Evolutionary conservation across 83 land plant species (phyloP).

Genomic region (Diphasiastrum complanatum): DNA sequence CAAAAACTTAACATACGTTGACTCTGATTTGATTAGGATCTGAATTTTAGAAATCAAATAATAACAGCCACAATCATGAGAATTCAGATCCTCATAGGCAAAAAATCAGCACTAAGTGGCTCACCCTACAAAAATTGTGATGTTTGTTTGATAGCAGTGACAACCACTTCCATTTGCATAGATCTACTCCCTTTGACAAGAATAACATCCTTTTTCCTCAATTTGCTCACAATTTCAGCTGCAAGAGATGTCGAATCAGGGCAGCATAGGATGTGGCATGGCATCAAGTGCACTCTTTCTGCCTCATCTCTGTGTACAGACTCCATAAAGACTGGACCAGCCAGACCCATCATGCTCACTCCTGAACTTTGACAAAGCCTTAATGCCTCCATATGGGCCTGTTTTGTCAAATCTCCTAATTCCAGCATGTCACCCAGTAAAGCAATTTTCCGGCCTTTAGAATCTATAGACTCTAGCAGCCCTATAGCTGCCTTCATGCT

Average conservation of each 20-base stretch:
- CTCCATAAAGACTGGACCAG: constrained; percentile 30
- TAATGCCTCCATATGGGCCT: constrained; percentile 28
- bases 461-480: constrained; percentile 29
- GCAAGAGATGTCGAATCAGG: constrained; percentile 27
- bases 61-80: too few species aligned
- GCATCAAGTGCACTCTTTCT: constrained; percentile 4
- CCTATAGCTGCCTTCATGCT: constrained; percentile 40
- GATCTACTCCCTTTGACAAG: constrained; percentile 51
- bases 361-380: constrained; percentile 27
- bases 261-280: constrained; percentile 11
- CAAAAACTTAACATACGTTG: too few species aligned
- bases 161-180: constrained; percentile 43
- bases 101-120: too few species aligned
- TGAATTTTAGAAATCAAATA: too few species aligned
- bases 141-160: constrained; percentile 34
- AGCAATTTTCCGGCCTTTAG: constrained; percentile 34
- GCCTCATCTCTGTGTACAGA: constrained; percentile 22
- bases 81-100: too few species aligned
- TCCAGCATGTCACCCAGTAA: constrained; percentile 55
- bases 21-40: too few species aligned
- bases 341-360: constrained; percentile 32
- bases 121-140: too few species aligned
- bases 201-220: constrained; percentile 34
- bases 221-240: constrained; percentile 9
- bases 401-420: constrained; percentile 24